phyloP scores from a whole-genome alignment of 176 grass and related monocot genomes.

The Zoysia japonica region DNA sequence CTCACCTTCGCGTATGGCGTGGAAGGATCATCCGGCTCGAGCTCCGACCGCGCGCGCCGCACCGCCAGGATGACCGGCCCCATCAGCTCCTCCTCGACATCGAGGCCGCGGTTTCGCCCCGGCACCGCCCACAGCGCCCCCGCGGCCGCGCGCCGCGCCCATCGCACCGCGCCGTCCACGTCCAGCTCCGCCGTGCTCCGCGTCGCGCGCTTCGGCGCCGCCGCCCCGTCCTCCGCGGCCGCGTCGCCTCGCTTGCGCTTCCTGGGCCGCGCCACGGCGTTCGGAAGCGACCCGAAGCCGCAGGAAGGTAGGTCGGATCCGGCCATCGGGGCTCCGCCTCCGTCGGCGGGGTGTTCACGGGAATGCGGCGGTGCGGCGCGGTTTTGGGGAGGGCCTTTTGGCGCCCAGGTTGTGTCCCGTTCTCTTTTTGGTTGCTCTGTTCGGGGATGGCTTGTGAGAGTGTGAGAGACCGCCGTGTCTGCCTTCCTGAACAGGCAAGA shows the following conservation, averaged over 20 bases:
- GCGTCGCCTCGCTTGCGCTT: constrained; percentile 31
- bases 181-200: constrained; percentile 3
- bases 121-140: constrained; percentile 27
- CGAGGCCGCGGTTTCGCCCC: constrained; percentile 25
- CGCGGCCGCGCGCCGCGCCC: constrained; percentile 25
- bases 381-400: constrained; percentile 34
- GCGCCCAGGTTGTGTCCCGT: constrained; percentile 14
- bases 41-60: not conserved
- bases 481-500: constrained; percentile 27
- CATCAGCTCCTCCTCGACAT: not conserved
- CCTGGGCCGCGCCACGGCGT: not conserved
- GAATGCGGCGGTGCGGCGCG: constrained; percentile 40
- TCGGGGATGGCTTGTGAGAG: not conserved
- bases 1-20: constrained; percentile 32
- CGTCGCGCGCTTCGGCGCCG: not conserved
- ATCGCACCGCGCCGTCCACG: not conserved
- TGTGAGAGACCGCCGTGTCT: too few species aligned
- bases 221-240: not conserved
- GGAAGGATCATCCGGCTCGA: not conserved
- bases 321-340: constrained; percentile 24
- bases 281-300: not conserved
- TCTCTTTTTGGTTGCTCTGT: not conserved
- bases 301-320: constrained; percentile 26
- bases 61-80: constrained; percentile 15
- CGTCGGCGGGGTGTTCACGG: constrained; percentile 43